These are phyloP conservation scores for Rubia occidens DNA, from an alignment of 305 asterid species.

Conservation along the genomic window DNA sequence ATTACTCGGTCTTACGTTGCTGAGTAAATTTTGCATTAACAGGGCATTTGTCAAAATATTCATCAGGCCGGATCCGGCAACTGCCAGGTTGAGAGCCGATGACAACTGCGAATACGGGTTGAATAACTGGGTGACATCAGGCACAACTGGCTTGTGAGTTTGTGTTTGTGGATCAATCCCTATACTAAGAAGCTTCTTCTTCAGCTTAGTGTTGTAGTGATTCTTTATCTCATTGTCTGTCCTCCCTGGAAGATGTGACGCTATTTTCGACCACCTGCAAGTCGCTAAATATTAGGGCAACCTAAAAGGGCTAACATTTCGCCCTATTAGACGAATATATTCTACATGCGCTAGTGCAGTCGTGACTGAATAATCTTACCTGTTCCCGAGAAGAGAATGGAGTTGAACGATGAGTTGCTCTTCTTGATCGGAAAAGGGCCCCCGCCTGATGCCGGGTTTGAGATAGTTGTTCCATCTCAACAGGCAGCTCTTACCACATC, in stretches of 20 bases:
- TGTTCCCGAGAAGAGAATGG: conserved; percentile 13
- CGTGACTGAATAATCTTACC: background rate
- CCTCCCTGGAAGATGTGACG: no score
- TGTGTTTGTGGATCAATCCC: no score
- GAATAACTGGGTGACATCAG: conserved; percentile 1
- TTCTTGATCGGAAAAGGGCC: conserved; percentile 24
- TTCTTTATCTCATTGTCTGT: no score
- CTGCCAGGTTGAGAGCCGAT: background rate
- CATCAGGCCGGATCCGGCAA: background rate
- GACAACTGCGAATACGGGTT: background rate
- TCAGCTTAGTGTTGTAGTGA: no score
- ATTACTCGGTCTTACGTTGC: background rate
- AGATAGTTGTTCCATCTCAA: conserved; percentile 49
- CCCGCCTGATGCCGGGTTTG: conserved; percentile 44
- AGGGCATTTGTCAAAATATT: conserved; percentile 5
- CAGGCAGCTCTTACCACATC: conserved; percentile 52
- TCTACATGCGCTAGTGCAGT: no score
- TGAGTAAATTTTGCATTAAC: background rate
- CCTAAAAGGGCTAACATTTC: no score
- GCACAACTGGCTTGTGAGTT: conserved; percentile 23
- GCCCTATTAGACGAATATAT: no score
- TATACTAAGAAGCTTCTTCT: no score
- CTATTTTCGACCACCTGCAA: no score
- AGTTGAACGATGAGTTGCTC: conserved; percentile 10
- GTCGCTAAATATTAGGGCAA: no score